Evolutionary conservation across 306 rosid genomes (phyloP).

Genomic region (Acacia confusa): DNA sequence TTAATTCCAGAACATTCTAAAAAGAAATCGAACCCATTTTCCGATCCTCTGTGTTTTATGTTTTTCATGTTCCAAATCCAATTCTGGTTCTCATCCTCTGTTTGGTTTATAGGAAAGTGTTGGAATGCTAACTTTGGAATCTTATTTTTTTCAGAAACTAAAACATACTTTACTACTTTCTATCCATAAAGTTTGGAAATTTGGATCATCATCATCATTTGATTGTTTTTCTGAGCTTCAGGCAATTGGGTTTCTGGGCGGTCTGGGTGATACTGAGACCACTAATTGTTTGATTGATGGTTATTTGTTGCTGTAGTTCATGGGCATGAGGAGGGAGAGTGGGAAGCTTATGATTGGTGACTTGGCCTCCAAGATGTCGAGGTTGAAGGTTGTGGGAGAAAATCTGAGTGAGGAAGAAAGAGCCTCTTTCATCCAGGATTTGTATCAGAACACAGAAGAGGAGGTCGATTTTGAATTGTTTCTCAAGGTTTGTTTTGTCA

Average conservation of each 20-base stretch:
- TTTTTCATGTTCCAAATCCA: not conserved
- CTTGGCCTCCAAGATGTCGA: conserved; percentile 89
- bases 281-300: conserved; percentile 18
- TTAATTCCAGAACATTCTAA: not conserved
- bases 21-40: not conserved
- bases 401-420: conserved; percentile 88
- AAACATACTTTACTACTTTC: not conserved
- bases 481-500: conserved; percentile 63
- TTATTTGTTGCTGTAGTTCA: conserved; percentile 52
- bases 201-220: not conserved
- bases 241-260: conserved; percentile 27
- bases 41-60: not conserved
- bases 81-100: not conserved
- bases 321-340: conserved; percentile 89
- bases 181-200: conserved; percentile 1
- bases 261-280: conserved; percentile 20
- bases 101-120: conserved; percentile 1
- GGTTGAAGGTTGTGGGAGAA: conserved; percentile 84
- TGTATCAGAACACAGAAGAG: conserved; percentile 72
- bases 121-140: conserved; percentile 17
- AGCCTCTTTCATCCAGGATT: conserved; percentile 68
- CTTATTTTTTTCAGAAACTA: not conserved
- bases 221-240: conserved; percentile 2
- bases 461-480: conserved; percentile 91
- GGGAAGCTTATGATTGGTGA: conserved; percentile 74